Evolutionary conservation across 371 early-diverging fungal genomes (phyloP).

Genomic region (Mucor plumbeus): DNA sequence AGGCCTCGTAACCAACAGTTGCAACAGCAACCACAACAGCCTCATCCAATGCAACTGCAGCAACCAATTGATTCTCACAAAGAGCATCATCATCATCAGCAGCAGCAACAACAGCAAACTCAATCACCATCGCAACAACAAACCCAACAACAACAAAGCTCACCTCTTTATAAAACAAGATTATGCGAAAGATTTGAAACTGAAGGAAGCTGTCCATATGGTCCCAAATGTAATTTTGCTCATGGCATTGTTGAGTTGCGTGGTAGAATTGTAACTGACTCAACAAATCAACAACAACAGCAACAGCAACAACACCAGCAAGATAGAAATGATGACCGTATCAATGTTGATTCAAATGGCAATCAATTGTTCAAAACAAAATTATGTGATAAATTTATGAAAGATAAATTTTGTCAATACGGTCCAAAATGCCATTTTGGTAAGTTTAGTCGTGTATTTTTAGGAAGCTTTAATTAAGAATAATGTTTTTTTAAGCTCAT

Average conservation of each 20-base stretch:
- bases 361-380: conserved; percentile 85
- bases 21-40: not conserved
- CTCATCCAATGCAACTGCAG: not conserved
- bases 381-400: conserved; percentile 80
- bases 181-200: conserved; percentile 84
- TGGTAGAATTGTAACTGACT: conserved; percentile 47
- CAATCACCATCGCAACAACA: conserved; percentile 15
- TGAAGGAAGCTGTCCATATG: conserved; percentile 82
- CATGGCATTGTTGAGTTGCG: conserved; percentile 80
- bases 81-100: conserved; percentile 6
- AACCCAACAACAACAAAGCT: conserved; percentile 24
- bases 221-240: conserved; percentile 86
- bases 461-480: not conserved
- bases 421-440: conserved; percentile 88
- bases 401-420: conserved; percentile 81
- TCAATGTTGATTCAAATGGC: conserved; percentile 33
- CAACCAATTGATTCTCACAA: conserved; percentile 14
- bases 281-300: conserved; percentile 18
- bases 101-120: not conserved
- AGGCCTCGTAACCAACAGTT: not conserved
- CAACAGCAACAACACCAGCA: conserved; percentile 26
- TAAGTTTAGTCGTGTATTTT: conserved; percentile 14
- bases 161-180: conserved; percentile 84
- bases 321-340: conserved; percentile 1
- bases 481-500: conserved; percentile 22